Evolutionary conservation across 1,284 basidiomycete species (phyloP).

Genomic region (Sphagnurus paluster): DNA sequence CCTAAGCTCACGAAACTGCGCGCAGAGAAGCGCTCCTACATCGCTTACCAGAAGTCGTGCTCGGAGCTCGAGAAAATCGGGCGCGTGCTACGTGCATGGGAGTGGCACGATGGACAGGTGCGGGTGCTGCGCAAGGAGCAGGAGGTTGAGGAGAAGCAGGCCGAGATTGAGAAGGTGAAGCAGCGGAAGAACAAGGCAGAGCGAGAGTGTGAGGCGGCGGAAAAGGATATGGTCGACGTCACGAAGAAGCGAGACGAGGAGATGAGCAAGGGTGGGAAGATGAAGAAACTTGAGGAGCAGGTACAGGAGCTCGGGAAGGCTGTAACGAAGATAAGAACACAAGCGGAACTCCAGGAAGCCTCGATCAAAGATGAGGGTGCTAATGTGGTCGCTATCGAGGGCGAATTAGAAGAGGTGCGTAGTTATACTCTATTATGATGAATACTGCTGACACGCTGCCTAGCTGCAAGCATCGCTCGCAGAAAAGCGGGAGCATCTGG

Average conservation of each 20-base stretch:
- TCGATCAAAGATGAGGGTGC: constrained; percentile 82
- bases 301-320: constrained; percentile 82
- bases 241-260: constrained; percentile 63
- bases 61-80: constrained; percentile 90
- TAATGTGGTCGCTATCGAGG: constrained; percentile 55
- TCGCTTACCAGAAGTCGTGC: constrained; percentile 90
- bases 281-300: constrained; percentile 78
- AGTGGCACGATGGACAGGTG: constrained; percentile 71
- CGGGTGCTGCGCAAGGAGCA: constrained; percentile 47
- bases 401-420: constrained; percentile 63
- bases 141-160: constrained; percentile 61
- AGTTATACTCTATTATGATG: constrained; percentile 4
- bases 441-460: neutral
- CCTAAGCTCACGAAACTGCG: constrained; percentile 94
- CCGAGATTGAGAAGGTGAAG: constrained; percentile 47
- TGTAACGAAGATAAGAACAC: constrained; percentile 85
- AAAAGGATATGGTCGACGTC: constrained; percentile 73
- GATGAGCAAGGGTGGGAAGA: constrained; percentile 76
- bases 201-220: constrained; percentile 65
- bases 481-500: constrained; percentile 61
- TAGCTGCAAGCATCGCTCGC: constrained; percentile 60
- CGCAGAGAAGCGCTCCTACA: constrained; percentile 86
- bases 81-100: constrained; percentile 84
- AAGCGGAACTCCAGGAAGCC: constrained; percentile 81
- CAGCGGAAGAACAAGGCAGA: constrained; percentile 54